Percentiles rank a stretch among this genome's conserved stretches.
Conservation (phyloP, 179 eudicot genomes). For the Spergularia azorica region DNA sequence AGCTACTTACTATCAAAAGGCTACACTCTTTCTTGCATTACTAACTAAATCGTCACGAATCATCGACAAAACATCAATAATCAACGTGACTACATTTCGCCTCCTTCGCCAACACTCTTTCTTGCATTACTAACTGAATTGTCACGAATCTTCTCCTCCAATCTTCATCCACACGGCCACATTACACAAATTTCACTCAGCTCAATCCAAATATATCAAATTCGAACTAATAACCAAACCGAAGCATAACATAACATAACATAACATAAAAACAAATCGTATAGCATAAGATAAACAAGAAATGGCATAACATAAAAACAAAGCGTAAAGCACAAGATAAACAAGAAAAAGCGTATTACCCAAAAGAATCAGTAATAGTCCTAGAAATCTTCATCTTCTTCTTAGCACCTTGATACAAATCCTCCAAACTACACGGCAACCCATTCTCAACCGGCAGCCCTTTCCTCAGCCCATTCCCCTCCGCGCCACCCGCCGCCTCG, state of each 20-base stretch:
- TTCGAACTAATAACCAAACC: no score
- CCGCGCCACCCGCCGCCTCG: slow-evolving; percentile 3
- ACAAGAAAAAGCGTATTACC: slow-evolving; percentile 40
- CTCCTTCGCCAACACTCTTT: neutral
- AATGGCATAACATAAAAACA: neutral
- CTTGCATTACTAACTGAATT: neutral
- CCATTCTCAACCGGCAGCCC: slow-evolving; percentile 62
- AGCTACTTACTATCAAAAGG: neutral
- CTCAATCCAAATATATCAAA: no score
- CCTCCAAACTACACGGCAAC: slow-evolving; percentile 76
- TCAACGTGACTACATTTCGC: neutral
- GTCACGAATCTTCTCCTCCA: no score
- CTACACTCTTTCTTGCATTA: neutral
- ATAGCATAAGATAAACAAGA: no score
- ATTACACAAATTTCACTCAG: no score
- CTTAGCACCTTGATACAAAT: slow-evolving; percentile 65
- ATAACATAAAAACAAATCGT: no score
- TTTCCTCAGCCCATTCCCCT: slow-evolving; percentile 39
- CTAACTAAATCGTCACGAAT: neutral
- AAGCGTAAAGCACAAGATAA: neutral
- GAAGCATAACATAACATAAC: neutral
- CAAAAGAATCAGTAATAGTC: slow-evolving; percentile 51
- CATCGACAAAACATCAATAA: no score
- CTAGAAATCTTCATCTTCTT: slow-evolving; percentile 89
- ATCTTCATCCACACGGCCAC: no score